These are phyloP conservation scores for Trifolium dubium DNA, from an alignment of 306 rosid species.

Conservation along the genomic window DNA sequence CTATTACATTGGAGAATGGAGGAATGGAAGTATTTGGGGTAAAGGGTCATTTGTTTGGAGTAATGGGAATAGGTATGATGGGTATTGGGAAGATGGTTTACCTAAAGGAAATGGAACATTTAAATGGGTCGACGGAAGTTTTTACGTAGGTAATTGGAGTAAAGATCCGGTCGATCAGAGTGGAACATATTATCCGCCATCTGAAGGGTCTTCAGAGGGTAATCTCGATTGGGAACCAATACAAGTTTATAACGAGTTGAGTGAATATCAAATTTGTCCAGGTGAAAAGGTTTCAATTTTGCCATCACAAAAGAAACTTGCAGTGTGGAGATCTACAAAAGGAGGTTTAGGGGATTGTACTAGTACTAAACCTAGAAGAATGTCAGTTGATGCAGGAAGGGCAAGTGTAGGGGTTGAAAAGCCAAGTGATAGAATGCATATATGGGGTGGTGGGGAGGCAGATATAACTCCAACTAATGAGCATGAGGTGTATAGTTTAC, in stretches of 20 bases:
- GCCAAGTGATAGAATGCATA: conserved; percentile 68
- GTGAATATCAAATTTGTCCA: conserved; percentile 48
- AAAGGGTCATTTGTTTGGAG: conserved; percentile 73
- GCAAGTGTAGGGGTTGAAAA: conserved; percentile 70
- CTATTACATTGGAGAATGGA: conserved; percentile 79
- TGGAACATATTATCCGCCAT: conserved; percentile 73
- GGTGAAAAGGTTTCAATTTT: conserved; percentile 77
- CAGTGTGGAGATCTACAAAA: conserved; percentile 84
- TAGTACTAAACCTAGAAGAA: conserved; percentile 59
- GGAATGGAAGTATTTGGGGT: conserved; percentile 75
- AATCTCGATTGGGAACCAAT: conserved; percentile 82
- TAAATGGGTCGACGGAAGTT: conserved; percentile 77
- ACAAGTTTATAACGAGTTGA: conserved; percentile 57
- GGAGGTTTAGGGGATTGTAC: conserved; percentile 43
- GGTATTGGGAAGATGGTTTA: conserved; percentile 73
- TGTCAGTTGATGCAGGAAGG: conserved; percentile 69
- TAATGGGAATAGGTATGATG: conserved; percentile 76
- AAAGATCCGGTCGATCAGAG: conserved; percentile 75
- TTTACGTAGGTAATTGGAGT: conserved; percentile 84
- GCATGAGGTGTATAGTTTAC: conserved; percentile 9
- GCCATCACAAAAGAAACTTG: conserved; percentile 90
- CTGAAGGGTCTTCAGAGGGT: conserved; percentile 51
- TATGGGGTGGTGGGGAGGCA: conserved; percentile 64
- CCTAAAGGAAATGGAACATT: conserved; percentile 81
- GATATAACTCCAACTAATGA: conserved; percentile 35